Base-by-base conservation (phyloP, 768 basidiomycete species). In the Hericium coralloides region DNA sequence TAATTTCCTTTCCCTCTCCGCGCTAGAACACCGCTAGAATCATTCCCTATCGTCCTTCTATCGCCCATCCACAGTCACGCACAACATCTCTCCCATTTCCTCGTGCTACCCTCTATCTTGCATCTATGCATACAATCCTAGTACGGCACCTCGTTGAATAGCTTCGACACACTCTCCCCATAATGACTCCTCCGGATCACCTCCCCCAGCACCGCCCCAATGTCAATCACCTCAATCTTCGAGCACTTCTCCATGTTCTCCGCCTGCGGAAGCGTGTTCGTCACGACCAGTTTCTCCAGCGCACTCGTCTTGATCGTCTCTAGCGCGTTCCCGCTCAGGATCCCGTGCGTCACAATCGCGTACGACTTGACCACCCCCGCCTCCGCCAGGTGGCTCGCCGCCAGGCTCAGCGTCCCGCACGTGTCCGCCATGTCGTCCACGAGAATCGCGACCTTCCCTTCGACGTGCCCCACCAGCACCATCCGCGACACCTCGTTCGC, bases 361-460 rank as follows among this genome's bases (percentile, higher is more conserved):
- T 86, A 88, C 62, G 95, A 86, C 70, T 84, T 84, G 45, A 76
- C 68, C 10, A 93, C 95, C 2, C 95, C 95, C 7, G 91, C 92
- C 63, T 97, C 92, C 36, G 85, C 75, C 56, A 99, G 79, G 60
- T 97, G 92, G 61, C 82, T 78, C 7, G 95, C 92, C 1, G 97
- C 97, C 55, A 98, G 79, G 63, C 89, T 87, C 59, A 99, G 81
- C 58, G 97, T 99, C 54, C 92, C 92, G 65, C 92, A 95, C 45
- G 93, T 95, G 71, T 95, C 92, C 31, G 93, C 92, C 93, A 99
- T 98, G 76, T 99, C 97, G 76, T 98, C 97, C 48, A 98, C 89
- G 26, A 99, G 77, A 57, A 99, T 94, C 55, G 95, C 97, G 45
- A 84, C 79, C 75, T 98, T 94, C 68, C 86, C 93, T 68, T 82